Evolutionary conservation across 2,329 filamentous ascomycete genomes (phyloP), one percentile per base, ranked within the genome.

Genomic region (Aspergillus luchuensis): DNA sequence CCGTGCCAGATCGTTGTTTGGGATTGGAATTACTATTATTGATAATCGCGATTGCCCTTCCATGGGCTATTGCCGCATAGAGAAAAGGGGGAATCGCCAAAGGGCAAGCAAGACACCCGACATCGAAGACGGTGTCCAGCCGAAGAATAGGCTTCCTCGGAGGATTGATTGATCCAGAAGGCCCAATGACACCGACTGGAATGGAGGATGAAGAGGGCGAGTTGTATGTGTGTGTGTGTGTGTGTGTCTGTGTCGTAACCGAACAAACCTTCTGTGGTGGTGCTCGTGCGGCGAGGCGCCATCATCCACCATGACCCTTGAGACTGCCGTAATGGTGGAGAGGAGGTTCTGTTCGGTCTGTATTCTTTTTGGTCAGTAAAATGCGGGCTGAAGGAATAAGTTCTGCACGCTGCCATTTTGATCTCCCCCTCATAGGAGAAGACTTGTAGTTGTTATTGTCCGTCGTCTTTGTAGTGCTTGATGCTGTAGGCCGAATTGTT

Each of bases 241-340:
- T 10, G 50, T 19, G 33, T 56, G 53, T 47, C 39, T 45, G 53
- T 56, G 55, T 41, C 48, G 47, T 62, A 64, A 47, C 60, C 58
- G 56, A 61, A 58, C 57, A 33, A 60, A 45, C 56, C 41, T 60
- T 43, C 56, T 58, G 28, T 59, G 48, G 51, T 58, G 49, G 51
- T 58, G 53, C 58, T 63, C 47, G 58, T 63, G 52, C 52, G 51
- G 61, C 54, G 30, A 56, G 25, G 39, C 52, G 49, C 30, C 43
- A 45, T 55, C 43, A 45, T 45, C 41, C 41, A 45, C 41, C 41
- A 45, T 45, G 41, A 23, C 41, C 41, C 41, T 45, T 23, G 41
- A 36, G 33, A 36, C 33, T 11, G 33, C 33, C 33, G 33, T 36
- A 36, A 30, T 56, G 53, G 19, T 23, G 53, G 17, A 19, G 41